phyloP scores from a whole-genome alignment of 1,139 yeast genomes.

The Pichia kudriavzevii region DNA sequence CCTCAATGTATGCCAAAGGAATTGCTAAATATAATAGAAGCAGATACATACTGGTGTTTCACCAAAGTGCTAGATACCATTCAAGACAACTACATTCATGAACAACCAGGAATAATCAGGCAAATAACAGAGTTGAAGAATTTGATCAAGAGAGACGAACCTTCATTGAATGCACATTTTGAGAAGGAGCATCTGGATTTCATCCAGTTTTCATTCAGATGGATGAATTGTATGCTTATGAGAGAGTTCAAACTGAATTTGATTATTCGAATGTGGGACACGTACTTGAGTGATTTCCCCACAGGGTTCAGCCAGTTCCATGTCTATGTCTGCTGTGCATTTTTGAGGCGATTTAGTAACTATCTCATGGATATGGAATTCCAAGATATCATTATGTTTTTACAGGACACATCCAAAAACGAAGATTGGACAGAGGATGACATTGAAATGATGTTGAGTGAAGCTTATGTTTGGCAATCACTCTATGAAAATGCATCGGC shows the following conservation, averaged over 20 bases:
- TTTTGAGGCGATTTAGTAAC: conserved; percentile 76
- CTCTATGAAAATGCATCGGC: conserved; percentile 84
- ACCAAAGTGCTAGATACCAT: conserved; percentile 86
- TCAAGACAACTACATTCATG: conserved; percentile 94
- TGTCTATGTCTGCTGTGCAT: conserved; percentile 98
- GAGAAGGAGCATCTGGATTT: conserved; percentile 79
- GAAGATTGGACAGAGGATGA: conserved; percentile 80
- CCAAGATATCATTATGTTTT: conserved; percentile 84
- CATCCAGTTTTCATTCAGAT: conserved; percentile 88
- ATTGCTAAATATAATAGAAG: conserved; percentile 61
- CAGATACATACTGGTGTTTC: conserved; percentile 96
- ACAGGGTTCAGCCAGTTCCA: conserved; percentile 90
- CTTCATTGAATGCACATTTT: conserved; percentile 64
- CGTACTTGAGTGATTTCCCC: conserved; percentile 83
- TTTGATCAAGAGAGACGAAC: conserved; percentile 73
- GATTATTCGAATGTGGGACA: conserved; percentile 96
- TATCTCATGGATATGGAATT: conserved; percentile 82
- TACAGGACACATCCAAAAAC: conserved; percentile 81
- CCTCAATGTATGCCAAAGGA: conserved; percentile 53
- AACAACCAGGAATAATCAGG: conserved; percentile 93
- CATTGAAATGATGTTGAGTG: conserved; percentile 84
- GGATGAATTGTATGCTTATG: conserved; percentile 99
- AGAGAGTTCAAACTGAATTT: conserved; percentile 75
- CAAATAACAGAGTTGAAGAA: conserved; percentile 80
- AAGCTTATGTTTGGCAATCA: conserved; percentile 95